Percentiles rank a stretch among this genome's conserved stretches.
Evolutionary conservation across 2,329 filamentous ascomycete genomes (phyloP).

Genomic region (Coleophoma cylindrospora): DNA sequence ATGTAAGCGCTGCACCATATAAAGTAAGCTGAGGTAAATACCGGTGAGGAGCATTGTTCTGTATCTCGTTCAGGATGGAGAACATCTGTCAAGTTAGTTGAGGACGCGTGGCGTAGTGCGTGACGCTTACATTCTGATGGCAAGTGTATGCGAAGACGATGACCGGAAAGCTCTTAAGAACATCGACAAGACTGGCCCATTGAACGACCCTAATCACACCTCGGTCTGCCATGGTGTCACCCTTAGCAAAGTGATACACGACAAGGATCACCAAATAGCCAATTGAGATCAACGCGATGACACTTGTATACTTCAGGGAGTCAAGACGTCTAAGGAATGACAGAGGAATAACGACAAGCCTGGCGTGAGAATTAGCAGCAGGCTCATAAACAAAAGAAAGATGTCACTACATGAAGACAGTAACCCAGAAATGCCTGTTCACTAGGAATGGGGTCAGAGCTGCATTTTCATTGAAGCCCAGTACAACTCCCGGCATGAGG

Average conservation of each 20-base stretch:
- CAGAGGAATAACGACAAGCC: conserved; percentile 87
- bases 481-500: conserved; percentile 90
- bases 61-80: conserved; percentile 92
- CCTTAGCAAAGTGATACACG: conserved; percentile 80
- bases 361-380: conserved; percentile 26
- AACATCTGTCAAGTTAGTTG: conserved; percentile 72
- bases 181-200: conserved; percentile 74
- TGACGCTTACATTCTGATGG: conserved; percentile 77
- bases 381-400: not conserved
- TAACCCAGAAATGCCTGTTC: conserved; percentile 96
- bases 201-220: conserved; percentile 70
- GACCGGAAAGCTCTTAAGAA: conserved; percentile 83
- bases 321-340: conserved; percentile 89
- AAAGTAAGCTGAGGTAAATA: conserved; percentile 11
- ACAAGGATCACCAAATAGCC: conserved; percentile 91
- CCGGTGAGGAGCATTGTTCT: conserved; percentile 67
- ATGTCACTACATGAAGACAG: conserved; percentile 75
- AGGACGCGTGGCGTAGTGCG: not conserved
- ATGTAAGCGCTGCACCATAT: not conserved
- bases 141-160: conserved; percentile 99
- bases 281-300: conserved; percentile 87
- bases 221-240: conserved; percentile 69
- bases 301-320: conserved; percentile 94
- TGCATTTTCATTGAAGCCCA: conserved; percentile 67
- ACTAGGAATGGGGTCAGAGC: conserved; percentile 68